A percentile compares a stretch with the other conserved stretches of the same genome.
Conservation (phyloP, 2,329 filamentous ascomycete genomes). For the Fusarium pseudonygamai region DNA sequence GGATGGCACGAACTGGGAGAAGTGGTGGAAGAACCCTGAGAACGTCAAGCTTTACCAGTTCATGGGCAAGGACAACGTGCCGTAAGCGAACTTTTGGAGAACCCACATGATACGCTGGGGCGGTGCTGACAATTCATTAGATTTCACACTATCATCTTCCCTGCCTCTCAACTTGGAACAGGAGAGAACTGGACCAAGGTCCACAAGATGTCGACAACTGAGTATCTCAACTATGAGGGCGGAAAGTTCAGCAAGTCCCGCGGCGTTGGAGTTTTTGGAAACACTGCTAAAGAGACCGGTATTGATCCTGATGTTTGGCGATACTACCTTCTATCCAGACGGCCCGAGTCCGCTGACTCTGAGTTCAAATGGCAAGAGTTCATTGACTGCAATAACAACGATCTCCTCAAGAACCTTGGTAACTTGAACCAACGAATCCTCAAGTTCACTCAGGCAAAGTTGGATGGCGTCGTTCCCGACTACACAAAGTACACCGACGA, state of each 20-base stretch:
- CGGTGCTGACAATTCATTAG: slow-evolving; percentile 20
- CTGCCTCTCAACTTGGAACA: slow-evolving; percentile 85
- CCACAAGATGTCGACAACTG: slow-evolving; percentile 87
- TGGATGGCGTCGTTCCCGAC: slow-evolving; percentile 74
- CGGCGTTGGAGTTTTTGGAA: slow-evolving; percentile 90
- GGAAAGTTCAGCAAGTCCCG: slow-evolving; percentile 95
- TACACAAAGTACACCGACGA: slow-evolving; percentile 65
- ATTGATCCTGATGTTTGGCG: slow-evolving; percentile 90
- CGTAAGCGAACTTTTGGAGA: slow-evolving; percentile 52
- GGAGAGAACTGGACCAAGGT: slow-evolving; percentile 89
- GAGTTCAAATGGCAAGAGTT: slow-evolving; percentile 92
- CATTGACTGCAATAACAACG: slow-evolving; percentile 86
- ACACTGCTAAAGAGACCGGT: slow-evolving; percentile 86
- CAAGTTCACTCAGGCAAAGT: slow-evolving; percentile 81
- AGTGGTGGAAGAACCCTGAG: slow-evolving; percentile 93
- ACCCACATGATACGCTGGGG: not conserved
- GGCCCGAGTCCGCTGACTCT: slow-evolving; percentile 86
- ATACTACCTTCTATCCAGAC: slow-evolving; percentile 86
- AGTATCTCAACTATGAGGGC: slow-evolving; percentile 86
- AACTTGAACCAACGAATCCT: slow-evolving; percentile 79
- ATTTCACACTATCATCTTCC: slow-evolving; percentile 88
- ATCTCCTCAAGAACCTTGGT: slow-evolving; percentile 79
- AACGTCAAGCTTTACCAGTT: slow-evolving; percentile 92
- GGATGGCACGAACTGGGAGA: slow-evolving; percentile 77
- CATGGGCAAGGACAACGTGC: slow-evolving; percentile 81